phyloP scores from a whole-genome alignment of 2,329 filamentous ascomycete species.

The Aspergillus tubingensis region DNA sequence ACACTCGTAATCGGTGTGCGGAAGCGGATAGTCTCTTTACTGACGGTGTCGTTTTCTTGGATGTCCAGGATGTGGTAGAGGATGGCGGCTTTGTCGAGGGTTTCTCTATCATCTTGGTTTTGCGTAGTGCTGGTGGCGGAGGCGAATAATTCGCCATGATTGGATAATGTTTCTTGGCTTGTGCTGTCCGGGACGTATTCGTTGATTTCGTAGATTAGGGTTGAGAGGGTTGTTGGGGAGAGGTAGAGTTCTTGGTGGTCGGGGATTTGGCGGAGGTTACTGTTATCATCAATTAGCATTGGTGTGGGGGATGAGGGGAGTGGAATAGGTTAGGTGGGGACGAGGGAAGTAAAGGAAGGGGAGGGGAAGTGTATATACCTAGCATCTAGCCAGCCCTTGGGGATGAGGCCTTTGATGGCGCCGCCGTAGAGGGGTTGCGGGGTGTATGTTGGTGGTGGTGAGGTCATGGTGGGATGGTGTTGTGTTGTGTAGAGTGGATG shows the following conservation, averaged over 20 bases:
- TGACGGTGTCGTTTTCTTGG: constrained; percentile 38
- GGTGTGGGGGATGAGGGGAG: too few species aligned
- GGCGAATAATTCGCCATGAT: constrained; percentile 37
- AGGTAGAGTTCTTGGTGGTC: constrained; percentile 88
- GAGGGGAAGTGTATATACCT: constrained; percentile 27
- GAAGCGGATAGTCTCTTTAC: constrained; percentile 51
- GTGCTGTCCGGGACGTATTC: constrained; percentile 64
- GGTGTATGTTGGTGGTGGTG: constrained; percentile 22
- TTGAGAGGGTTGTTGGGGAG: constrained; percentile 78
- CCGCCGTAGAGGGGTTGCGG: constrained; percentile 38
- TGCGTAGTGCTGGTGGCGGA: constrained; percentile 50
- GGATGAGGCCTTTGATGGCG: constrained; percentile 37
- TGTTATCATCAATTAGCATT: too few species aligned
- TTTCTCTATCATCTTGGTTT: neutral
- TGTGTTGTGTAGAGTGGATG: too few species aligned
- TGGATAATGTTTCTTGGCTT: constrained; percentile 24
- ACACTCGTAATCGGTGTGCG: too few species aligned
- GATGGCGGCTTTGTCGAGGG: constrained; percentile 55
- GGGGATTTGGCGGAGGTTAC: constrained; percentile 41
- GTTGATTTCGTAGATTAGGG: constrained; percentile 86
- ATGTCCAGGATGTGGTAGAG: constrained; percentile 63
- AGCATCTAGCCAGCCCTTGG: constrained; percentile 39
- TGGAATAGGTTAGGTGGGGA: too few species aligned
- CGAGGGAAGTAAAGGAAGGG: neutral
- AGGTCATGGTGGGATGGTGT: neutral